A percentile compares a stretch with the other conserved stretches of the same genome.
These are phyloP conservation scores for Ustilago trichophora DNA, from an alignment of 1,284 basidiomycete species.

Conservation along the genomic window DNA sequence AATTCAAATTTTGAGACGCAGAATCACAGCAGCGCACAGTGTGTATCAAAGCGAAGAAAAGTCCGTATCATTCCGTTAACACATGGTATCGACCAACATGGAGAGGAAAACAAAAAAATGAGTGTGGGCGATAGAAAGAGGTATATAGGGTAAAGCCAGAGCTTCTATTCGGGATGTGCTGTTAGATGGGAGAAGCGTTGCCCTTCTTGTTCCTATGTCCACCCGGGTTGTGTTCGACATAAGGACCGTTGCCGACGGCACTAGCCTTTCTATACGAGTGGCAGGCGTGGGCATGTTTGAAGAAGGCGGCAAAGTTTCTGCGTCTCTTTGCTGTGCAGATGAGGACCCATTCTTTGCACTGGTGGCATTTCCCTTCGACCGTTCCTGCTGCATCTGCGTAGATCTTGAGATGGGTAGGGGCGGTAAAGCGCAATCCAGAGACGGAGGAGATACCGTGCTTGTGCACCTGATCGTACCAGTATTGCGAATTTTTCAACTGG, in stretches of 20 bases:
- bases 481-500: conserved; percentile 55
- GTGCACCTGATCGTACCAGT: conserved; percentile 58
- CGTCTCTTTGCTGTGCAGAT: conserved; percentile 55
- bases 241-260: conserved; percentile 47
- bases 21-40: too few species aligned
- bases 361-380: conserved; percentile 52
- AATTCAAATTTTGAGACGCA: too few species aligned
- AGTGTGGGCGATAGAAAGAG: too few species aligned
- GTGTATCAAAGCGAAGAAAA: too few species aligned
- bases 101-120: too few species aligned
- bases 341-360: conserved; percentile 54
- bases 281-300: conserved; percentile 51
- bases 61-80: too few species aligned
- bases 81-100: too few species aligned
- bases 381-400: conserved; percentile 49
- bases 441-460: conserved; percentile 55
- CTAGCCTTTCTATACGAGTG: conserved; percentile 49
- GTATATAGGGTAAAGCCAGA: too few species aligned
- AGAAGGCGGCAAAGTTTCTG: conserved; percentile 51
- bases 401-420: conserved; percentile 48
- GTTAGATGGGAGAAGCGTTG: conserved; percentile 5
- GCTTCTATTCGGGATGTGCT: neutral
- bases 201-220: conserved; percentile 44
- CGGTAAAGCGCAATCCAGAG: conserved; percentile 49
- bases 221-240: conserved; percentile 49